Evolutionary conservation across 2,329 filamentous ascomycete genomes (phyloP), one percentile per base, ranked within the genome.

Genomic region (Aureobasidium namibiae): DNA sequence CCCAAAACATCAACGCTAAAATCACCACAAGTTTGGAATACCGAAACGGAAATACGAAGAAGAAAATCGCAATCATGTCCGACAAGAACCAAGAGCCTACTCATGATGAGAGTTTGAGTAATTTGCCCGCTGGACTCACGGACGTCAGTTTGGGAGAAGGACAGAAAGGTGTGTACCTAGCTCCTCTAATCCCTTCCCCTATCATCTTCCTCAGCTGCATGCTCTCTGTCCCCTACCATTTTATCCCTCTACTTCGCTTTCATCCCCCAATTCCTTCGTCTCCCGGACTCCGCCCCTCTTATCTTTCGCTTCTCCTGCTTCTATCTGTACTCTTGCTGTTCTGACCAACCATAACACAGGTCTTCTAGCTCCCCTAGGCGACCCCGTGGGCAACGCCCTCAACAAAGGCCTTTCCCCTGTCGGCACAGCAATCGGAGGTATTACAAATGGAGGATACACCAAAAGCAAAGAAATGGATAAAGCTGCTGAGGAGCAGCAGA

Each of bases 361-460:
- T 8, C 59, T 68, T 44, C 67, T 73, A 39, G 65, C 67, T 33
- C 54, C 63, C 45, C 44, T 72, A 42, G 69, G 67, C 57, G 70
- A 73, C 61, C 67, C 69, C 2, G 39, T 73, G 16, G 70, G 70
- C 36, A 66, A 70, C 61, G 65, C 65, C 36, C 68, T 73, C 16
- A 61, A 67, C 59, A 69, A 65, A 62, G 65, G 61, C 1, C 66
- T 71, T 31, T 65, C 49, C 9, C 66, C 66, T 14, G 64, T 72
- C 23, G 70, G 70, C 58, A 63, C 64, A 29, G 62, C 70, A 16
- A 65, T 66, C 1, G 66, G 68, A 10, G 59, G 59, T 13, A 14
- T 60, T 1, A 58, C 42, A 8, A 58, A 58, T 14, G 54, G 54
- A 11, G 54, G 54, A 24, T 58, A 58, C n/a, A 48, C 33, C 23